phyloP scores from a whole-genome alignment of 1,284 basidiomycete species.

The Naganishia sp. region DNA sequence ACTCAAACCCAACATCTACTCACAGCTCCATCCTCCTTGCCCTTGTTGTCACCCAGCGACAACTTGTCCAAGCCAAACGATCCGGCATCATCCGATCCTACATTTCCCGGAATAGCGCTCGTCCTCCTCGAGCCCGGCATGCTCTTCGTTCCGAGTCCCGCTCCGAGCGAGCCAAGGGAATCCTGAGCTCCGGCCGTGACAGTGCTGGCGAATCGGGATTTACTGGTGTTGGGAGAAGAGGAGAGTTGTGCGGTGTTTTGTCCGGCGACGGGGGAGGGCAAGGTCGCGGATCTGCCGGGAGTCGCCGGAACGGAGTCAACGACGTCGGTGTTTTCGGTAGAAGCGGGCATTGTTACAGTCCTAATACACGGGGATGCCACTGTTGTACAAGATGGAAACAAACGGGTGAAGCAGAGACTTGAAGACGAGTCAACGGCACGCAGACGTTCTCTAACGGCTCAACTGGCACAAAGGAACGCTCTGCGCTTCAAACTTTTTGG shows the following conservation, averaged over 20 bases:
- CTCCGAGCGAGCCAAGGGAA: constrained; percentile 3
- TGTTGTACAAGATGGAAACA: constrained; percentile 11
- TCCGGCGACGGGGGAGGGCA: constrained; percentile 20
- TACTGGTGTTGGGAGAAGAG: constrained; percentile 28
- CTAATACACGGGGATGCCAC: constrained; percentile 15
- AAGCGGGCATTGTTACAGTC: constrained; percentile 10
- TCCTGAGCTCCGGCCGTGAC: constrained; percentile 13
- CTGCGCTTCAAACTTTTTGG: constrained; percentile 4
- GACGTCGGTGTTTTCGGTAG: neutral
- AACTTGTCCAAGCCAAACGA: constrained; percentile 55
- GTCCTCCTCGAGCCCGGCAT: constrained; percentile 53
- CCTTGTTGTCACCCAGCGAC: constrained; percentile 37
- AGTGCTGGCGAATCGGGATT: constrained; percentile 26
- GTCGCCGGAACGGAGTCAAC: constrained; percentile 14
- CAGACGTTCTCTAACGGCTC: no score
- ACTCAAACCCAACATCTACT: constrained; percentile 37
- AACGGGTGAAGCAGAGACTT: neutral
- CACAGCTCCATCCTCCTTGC: constrained; percentile 62
- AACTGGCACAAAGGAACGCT: neutral
- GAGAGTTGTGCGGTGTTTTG: constrained; percentile 8
- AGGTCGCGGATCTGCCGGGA: constrained; percentile 20
- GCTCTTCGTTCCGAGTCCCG: constrained; percentile 49
- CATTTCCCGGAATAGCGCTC: constrained; percentile 38
- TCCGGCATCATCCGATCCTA: constrained; percentile 37
- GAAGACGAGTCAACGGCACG: neutral